phyloP scores from a whole-genome alignment of 768 basidiomycete genomes.

The Pilatotrama ljubarskyi region DNA sequence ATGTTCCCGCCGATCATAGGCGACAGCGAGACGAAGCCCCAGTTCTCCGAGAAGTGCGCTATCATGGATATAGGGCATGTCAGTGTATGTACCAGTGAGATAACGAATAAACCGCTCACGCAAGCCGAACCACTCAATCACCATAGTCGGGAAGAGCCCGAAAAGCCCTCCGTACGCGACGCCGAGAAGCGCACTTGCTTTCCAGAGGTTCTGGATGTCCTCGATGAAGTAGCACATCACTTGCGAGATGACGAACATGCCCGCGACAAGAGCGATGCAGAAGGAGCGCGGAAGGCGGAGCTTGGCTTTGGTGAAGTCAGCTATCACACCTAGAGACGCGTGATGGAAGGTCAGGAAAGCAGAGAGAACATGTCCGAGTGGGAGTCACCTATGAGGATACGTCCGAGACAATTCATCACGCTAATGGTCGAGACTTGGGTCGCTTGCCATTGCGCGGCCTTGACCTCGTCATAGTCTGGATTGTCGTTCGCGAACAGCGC shows the following conservation, averaged over 20 bases:
- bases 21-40: conserved; percentile 74
- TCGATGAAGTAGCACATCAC: conserved; percentile 53
- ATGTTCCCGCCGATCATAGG: conserved; percentile 81
- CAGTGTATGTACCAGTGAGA: neutral
- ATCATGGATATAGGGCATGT: neutral
- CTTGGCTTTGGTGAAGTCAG: conserved; percentile 62
- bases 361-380: neutral
- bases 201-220: conserved; percentile 67
- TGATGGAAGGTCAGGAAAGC: neutral
- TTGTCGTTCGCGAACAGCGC: conserved; percentile 63
- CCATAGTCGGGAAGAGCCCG: conserved; percentile 72
- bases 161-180: conserved; percentile 74
- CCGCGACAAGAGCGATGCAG: conserved; percentile 65
- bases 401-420: conserved; percentile 77
- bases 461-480: conserved; percentile 61
- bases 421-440: conserved; percentile 83
- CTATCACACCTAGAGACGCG: conserved; percentile 53
- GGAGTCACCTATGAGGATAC: conserved; percentile 67
- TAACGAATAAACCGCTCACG: conserved; percentile 43
- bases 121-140: conserved; percentile 89
- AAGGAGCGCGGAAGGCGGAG: conserved; percentile 65
- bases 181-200: conserved; percentile 54
- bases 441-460: conserved; percentile 76
- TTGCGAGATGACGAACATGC: conserved; percentile 74
- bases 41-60: conserved; percentile 84